Evolutionary conservation across 2,329 filamentous ascomycete genomes (phyloP), one percentile per base, ranked within the genome.

Genomic region (Xylariaceae sp.): DNA sequence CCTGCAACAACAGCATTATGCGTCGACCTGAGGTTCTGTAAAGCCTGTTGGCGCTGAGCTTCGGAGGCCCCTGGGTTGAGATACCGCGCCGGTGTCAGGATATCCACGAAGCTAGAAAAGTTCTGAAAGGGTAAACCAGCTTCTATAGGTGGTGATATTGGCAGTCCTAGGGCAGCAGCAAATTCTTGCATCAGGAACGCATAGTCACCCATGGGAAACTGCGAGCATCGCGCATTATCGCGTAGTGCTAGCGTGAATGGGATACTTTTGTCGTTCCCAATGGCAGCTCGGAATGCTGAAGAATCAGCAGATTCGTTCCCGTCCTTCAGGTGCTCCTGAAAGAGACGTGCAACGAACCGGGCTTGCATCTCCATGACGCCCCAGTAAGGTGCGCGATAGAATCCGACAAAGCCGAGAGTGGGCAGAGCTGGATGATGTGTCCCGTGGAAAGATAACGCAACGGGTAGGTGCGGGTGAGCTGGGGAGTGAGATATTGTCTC

Each of bases 311-410:
- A 58, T 8, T 13, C 13, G 10, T 34, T n/a, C 8, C 34, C 55
- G 1, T 45, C 37, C 35, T 2, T 30, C 23, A 57, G 49, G 47
- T 65, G 58, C 11, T 57, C 53, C 35, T 63, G 54, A 44, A 65
- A 65, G 18, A 65, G 59, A 34, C 37, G 55, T n/a, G 86, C 79
- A 4, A 92, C 75, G 62, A 89, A 81, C 0, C 88, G 82, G 2
- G 90, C 87, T 73, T 95, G 90, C 87, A 92, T 89, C 72, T 94
- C 90, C 81, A 93, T 91, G 0, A 92, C 85, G 0, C 88, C 88
- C 90, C 90, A 95, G 71, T 90, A 94, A 0, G 90, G 89, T 0
- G 88, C 88, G 62, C 90, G 82, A 69, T 95, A 95, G 73, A 92
- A 91, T 0, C 90, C 90, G 1, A 94, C 86, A 67, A 94, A 92